Base-by-base conservation (phyloP, 2,329 filamentous ascomycete species). In the Verticillium albo-atrum region DNA sequence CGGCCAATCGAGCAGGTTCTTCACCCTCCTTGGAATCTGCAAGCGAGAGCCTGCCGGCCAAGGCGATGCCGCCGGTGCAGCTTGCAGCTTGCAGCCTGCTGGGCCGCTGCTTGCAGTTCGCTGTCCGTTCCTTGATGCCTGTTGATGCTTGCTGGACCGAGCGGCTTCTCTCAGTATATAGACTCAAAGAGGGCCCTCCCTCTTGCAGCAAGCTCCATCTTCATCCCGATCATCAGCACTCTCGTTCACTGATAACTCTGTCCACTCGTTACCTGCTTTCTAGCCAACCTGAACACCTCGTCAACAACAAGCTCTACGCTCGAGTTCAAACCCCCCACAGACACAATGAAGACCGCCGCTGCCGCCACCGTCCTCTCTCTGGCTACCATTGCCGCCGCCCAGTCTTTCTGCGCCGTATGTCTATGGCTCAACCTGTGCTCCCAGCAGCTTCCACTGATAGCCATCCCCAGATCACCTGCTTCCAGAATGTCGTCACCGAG, bases 401-500 rank as follows among this genome's bases (percentile, higher is more conserved):
- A 60, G 27, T 56, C 62, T 47, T 26, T 60, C 32, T 64, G 62
- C 65, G 61, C 61, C 32, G 60, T 62, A 60, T n/a, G 56, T 51
- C 17, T 10, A 20, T 17, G n/a, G 14, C n/a, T 3, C 53, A 2
- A 2, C 26, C 12, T 28, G 4, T 25, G 12, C 32, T 17, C 5
- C 25, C 9, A 32, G 4, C 9, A 5, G 9, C 32, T 12, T 25
- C 17, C 12, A 15, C 30, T 56, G 14, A 27, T 12, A 23, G 12
- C 51, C n/a, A 15, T 12, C 37, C 17, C 15, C 55, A 62, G 60
- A 61, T 63, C 57, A 61, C 55, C 61, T 71, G 69, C 60, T 71
- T 71, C 63, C 62, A 65, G 55, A 58, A 58, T 3, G 64, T 70
- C 26, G 63, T 70, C 58, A 67, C 65, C 15, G 69, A 69, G 20